Base-by-base conservation (phyloP, 495 filamentous ascomycete genomes). In the Penicillium cosmopolitanum region DNA sequence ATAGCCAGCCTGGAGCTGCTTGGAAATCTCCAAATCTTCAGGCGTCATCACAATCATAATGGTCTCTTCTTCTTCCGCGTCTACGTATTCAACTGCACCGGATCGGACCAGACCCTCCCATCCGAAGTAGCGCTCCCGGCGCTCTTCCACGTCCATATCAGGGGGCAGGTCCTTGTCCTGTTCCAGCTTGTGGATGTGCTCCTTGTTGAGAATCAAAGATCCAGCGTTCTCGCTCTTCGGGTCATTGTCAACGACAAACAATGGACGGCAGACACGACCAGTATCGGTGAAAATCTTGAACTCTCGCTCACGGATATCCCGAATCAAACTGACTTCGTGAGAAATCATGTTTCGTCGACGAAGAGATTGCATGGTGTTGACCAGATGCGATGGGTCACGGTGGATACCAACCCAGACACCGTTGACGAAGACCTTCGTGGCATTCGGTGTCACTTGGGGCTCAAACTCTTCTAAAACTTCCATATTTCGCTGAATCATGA, bases 21-120 rank as follows among this genome's bases (percentile, higher is more conserved):
- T 80, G 31, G 82, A 85, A 54, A 85, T 88, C 57, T 91, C 88
- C 34, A 99, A 80, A 68, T 99, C 95, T 64, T 98, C 93, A 0
- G 95, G 95, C 0, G 93, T 92, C 95, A 99, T 98, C 68, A 92
- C 89, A 64, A 99, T 99, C 96, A 98, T 99, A 48, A 93, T 87
- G 0, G 91, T 93, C 74, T 99, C 96, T 64, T 99, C 95, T 73
- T 99, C 95, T 67, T 99, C 96, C 0, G 96, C 95, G 72, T 99
- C 95, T 4, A 99, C 85, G 65, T 94, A 97, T 67, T 99, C 95
- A 25, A 98, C 88, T 2, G 88, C 89, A 64, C 95, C 95, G 9
- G 82, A 83, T 44, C 85, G 82, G 18, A 96, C 81, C 28, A 99
- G 76, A 2, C 90, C 91, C 57, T 92, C 81, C 92, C 95, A 98